These are phyloP conservation scores for Teratosphaeria gauchensis DNA, from an alignment of 2,329 filamentous ascomycete genomes.

Conservation along the genomic window DNA sequence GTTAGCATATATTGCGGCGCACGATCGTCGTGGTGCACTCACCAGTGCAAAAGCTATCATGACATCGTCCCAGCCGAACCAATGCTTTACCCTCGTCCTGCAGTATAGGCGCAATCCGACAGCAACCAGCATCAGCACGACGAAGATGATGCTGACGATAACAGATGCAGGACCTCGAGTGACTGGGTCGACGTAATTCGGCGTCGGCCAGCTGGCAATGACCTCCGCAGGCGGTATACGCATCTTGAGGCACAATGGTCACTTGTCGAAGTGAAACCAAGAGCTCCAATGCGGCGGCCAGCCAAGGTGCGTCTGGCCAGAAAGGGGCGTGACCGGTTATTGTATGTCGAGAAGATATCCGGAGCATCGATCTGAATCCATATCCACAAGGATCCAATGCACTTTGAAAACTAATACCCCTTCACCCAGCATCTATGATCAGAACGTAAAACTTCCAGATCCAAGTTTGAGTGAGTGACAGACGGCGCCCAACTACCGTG, in stretches of 20 bases:
- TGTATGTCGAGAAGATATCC: background rate
- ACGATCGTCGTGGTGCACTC: conserved; percentile 3
- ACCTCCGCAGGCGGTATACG: conserved; percentile 22
- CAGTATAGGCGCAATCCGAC: conserved; percentile 32
- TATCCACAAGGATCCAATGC: background rate
- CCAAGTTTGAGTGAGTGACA: background rate
- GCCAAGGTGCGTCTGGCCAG: background rate
- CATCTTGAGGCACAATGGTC: conserved; percentile 5
- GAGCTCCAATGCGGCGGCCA: background rate
- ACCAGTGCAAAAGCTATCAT: conserved; percentile 33
- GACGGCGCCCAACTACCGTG: no score
- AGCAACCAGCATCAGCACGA: conserved; percentile 26
- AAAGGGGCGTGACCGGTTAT: no score
- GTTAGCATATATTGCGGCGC: conserved; percentile 3
- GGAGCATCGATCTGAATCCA: background rate
- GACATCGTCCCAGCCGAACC: conserved; percentile 35
- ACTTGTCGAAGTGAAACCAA: background rate
- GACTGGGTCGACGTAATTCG: conserved; percentile 33
- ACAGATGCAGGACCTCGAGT: conserved; percentile 32
- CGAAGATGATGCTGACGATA: conserved; percentile 31
- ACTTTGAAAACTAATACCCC: background rate
- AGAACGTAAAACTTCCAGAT: background rate
- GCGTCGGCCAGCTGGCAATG: conserved; percentile 28
- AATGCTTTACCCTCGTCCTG: conserved; percentile 31
- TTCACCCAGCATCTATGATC: no score